A percentile compares a stretch with the other conserved stretches of the same genome.
Conservation (phyloP, 768 basidiomycete genomes). For the Megacollybia marginata region DNA sequence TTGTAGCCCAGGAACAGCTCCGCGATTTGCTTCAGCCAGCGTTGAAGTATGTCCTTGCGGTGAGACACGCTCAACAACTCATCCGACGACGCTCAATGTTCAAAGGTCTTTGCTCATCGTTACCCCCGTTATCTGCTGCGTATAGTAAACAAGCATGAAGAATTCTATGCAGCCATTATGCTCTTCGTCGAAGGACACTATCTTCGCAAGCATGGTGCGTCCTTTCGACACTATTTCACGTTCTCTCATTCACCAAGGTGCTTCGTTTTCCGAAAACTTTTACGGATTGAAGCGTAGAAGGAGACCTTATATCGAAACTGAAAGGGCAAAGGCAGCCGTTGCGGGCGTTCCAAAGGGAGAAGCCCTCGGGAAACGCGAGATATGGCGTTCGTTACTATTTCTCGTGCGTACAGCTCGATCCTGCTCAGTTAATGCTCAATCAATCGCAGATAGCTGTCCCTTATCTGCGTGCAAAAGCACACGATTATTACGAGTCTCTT, state of each 20-base stretch:
- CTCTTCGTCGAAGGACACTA: conserved; percentile 88
- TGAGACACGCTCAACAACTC: conserved; percentile 28
- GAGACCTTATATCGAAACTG: conserved; percentile 61
- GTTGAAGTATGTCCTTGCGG: conserved; percentile 87
- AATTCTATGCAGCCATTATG: conserved; percentile 89
- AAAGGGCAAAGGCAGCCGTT: conserved; percentile 60
- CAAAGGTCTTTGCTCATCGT: conserved; percentile 86
- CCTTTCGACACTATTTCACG: neutral
- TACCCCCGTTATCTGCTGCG: conserved; percentile 90
- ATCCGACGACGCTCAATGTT: neutral
- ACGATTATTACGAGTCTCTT: conserved; percentile 85
- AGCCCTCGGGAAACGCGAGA: conserved; percentile 56
- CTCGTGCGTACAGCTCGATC: conserved; percentile 46
- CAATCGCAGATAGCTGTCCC: conserved; percentile 73
- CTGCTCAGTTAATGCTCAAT: neutral
- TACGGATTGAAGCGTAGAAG: conserved; percentile 84
- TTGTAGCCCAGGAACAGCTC: conserved; percentile 90
- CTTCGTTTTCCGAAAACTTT: conserved; percentile 94
- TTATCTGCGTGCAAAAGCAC: conserved; percentile 81
- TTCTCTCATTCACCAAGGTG: conserved; percentile 41
- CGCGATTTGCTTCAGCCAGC: conserved; percentile 90
- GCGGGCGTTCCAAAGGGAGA: conserved; percentile 60
- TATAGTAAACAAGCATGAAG: conserved; percentile 92
- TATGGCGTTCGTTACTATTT: conserved; percentile 71
- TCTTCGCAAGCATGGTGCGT: conserved; percentile 76